Evolutionary conservation across 2,329 filamentous ascomycete species (phyloP), one percentile per base, ranked within the genome.

Genomic region (Pleoardoris graminearum): DNA sequence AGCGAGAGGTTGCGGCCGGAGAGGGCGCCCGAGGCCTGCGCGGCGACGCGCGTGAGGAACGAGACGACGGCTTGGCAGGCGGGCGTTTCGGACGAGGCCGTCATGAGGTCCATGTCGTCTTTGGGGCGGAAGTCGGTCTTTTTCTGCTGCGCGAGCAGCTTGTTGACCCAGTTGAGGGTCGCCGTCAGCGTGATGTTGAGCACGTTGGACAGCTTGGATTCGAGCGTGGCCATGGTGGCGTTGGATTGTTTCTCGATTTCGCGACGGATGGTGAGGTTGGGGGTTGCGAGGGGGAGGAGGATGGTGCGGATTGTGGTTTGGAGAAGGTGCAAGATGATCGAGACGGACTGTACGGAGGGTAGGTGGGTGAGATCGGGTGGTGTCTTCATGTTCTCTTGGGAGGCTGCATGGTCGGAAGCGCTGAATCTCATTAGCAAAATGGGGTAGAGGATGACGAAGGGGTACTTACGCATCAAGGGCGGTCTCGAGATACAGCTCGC

Each of bases 241-340:
- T 85, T 88, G 25, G 88, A 87, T 63, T 90, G 86, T 59, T 92
- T 91, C 67, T 95, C 90, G 84, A 97, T 93, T 68, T 89, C 91
- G 54, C 91, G 85, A 38, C 91, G 86, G 48, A 96, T 91, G 0
- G 91, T 97, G 17, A 95, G 88, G 73, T 95, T 97, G 49, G 88
- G 86, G 51, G 93, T 86, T 19, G 93, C 92, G 7, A 99, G 83
- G 10, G 91, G 91, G 60, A 97, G 88, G 19, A 99, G 85, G 14
- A 97, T 90, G 3, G 91, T 92, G 53, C 88, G 86, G 61, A 96
- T 92, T 64, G 94, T 96, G 57, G 91, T 90, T 62, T 93, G 87
- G 85, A 97, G 95, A 62, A 99, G 84, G 69, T 93, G 92, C 7
- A 94, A 88, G 58, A 97, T 93, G 48, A 87, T 92, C 48, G 96